Conservation (phyloP, 2,329 filamentous ascomycete genomes). For the Apiospora rasikravindrae region DNA sequence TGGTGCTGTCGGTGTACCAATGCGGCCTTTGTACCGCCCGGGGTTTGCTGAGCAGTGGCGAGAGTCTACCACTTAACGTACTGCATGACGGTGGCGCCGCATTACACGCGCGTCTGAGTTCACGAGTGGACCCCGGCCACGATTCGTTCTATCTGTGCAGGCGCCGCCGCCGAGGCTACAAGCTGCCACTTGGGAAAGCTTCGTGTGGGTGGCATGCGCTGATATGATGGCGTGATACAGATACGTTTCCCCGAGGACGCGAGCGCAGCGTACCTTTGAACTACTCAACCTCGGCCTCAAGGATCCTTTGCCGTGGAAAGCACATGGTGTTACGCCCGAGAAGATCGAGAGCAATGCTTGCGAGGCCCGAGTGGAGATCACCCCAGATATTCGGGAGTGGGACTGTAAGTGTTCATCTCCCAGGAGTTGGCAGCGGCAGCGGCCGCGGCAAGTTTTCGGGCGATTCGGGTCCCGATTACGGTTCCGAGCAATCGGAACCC, state of each 20-base stretch:
- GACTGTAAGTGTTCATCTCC: constrained; percentile 53
- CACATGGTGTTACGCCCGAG: constrained; percentile 45
- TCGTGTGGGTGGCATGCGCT: constrained; percentile 9
- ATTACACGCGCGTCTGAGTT: background rate
- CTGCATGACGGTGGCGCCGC: background rate
- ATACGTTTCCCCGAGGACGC: constrained; percentile 85
- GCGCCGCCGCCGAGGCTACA: background rate
- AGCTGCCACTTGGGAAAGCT: background rate
- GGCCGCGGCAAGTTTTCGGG: background rate
- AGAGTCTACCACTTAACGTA: background rate
- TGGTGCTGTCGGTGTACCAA: background rate
- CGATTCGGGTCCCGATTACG: background rate
- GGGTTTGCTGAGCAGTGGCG: background rate
- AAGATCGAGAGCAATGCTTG: constrained; percentile 51
- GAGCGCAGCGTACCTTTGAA: constrained; percentile 89
- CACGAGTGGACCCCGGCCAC: background rate
- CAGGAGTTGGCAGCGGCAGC: background rate
- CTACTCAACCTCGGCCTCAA: constrained; percentile 76
- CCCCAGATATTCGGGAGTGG: constrained; percentile 80
- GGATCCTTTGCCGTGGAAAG: constrained; percentile 74
- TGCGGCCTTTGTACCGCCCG: background rate
- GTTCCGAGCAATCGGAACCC: background rate
- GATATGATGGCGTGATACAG: constrained; percentile 41
- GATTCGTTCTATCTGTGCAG: background rate
- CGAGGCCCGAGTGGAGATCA: constrained; percentile 67